Base-by-base conservation (phyloP, 2,329 filamentous ascomycete genomes). In the Xylariaceae sp. region DNA sequence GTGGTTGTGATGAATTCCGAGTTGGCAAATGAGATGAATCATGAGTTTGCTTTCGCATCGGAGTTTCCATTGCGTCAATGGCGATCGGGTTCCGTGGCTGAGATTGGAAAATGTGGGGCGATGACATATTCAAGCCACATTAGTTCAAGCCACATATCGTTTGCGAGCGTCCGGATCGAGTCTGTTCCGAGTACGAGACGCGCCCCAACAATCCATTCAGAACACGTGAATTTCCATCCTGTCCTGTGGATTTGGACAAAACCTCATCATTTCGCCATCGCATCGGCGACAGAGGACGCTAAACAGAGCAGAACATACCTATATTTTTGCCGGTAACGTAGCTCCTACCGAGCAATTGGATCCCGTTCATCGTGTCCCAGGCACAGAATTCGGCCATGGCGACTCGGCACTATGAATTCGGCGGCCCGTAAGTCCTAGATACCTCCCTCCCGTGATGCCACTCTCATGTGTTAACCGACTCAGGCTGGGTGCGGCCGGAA, bases 401-500 rank as follows among this genome's bases (percentile, higher is more conserved):
- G 45, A 53, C 62, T 55, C 35, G 23, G 23, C 23, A 61, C 44
- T 67, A 67, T 44, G 65, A 67, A 51, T 67, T 67, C 53, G 64
- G 66, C 48, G 66, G 66, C 8, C 66, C 66, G 66, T 67, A 62
- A 64, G 66, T 59, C 13, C 53, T n/a, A 35, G 11, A 35, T 44
- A 30, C 50, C 18, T 9, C 34, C 37, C 44, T 44, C 50, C 23
- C 18, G 13, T 30, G 5, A 45, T 34, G 17, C 23, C 11, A 15
- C 52, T 34, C 37, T 34, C 23, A 49, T 54, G 49, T 54, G 45
- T 55, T 63, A 30, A 66, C 58, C 34, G 37, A 39, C 50, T 54
- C 65, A 95, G 92, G 57, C 79, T 87, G 48, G 92, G 92, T 58
- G 90, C 89, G 42, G 83, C 88, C 62, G 82, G 77, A 62, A 90